Evolutionary conservation across 805 yeast genomes (phyloP).

Genomic region (Kuraishia borneana): DNA sequence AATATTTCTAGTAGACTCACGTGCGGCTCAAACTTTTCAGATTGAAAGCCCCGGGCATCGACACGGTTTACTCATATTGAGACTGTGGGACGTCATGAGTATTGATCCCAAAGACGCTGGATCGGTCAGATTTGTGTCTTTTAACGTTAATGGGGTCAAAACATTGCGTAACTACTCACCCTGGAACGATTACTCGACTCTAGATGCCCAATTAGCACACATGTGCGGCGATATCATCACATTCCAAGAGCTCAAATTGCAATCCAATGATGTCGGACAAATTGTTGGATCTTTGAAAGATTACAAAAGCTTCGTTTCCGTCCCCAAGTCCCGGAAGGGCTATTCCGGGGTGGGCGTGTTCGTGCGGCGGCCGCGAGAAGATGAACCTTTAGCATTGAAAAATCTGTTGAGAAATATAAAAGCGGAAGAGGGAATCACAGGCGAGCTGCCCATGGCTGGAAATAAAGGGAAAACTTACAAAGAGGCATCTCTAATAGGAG

Average conservation of each 20-base stretch:
- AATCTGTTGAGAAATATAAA: conserved; percentile 40
- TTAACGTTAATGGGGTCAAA: conserved; percentile 78
- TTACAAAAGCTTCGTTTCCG: conserved; percentile 54
- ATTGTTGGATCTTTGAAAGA: conserved; percentile 32
- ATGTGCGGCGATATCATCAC: conserved; percentile 71
- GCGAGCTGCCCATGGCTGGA: conserved; percentile 26
- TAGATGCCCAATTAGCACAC: conserved; percentile 33
- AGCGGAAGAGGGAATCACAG: conserved; percentile 92
- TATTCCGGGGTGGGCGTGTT: conserved; percentile 90
- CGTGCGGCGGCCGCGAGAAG: conserved; percentile 37
- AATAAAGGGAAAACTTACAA: conserved; percentile 11
- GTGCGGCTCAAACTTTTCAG: too few relatives aligned
- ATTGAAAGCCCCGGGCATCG: too few relatives aligned
- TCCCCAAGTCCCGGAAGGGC: conserved; percentile 64
- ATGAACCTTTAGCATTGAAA: conserved; percentile 25
- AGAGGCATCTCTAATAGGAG: conserved; percentile 44
- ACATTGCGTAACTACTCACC: conserved; percentile 79
- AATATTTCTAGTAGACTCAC: too few relatives aligned
- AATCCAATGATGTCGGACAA: conserved; percentile 31
- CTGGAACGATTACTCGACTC: conserved; percentile 47
- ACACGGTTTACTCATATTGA: too few relatives aligned
- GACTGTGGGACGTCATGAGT: too few relatives aligned
- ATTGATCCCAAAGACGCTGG: background rate
- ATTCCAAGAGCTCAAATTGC: conserved; percentile 76
- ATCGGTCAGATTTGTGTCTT: conserved; percentile 24